Base-by-base conservation (phyloP, 2,329 filamentous ascomycete species). In the Scytalidium lignicola region DNA sequence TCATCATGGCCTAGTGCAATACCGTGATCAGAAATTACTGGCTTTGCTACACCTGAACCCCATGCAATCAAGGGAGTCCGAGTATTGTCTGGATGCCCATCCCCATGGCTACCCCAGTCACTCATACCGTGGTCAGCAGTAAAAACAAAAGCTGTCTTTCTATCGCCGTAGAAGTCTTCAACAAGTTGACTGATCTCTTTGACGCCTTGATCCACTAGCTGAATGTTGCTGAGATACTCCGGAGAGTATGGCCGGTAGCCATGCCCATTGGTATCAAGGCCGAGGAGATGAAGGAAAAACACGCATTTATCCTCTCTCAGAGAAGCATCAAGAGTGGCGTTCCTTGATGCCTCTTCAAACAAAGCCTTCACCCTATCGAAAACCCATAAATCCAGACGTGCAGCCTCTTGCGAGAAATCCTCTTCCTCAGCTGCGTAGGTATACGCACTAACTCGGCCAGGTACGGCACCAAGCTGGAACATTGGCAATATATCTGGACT, bases 61-160 rank as follows among this genome's bases (percentile, higher is more conserved):
- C 93, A 99, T 2, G 80, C 84, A 57, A 99, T 88, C 26, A 99
- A 73, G 1, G 93, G 93, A 1, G 93, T 99, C 45, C 93, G 82
- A 2, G 93, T 99, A 62, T 97, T 99, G 67, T 99, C 88, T 0
- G 93, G 93, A 68, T 99, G 91, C 7, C 93, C 93, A 66, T 99
- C 93, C 32, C 95, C 95, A 66, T 99, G 95, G 59, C 91, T 97
- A n/a, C 95, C 93, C 85, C 88, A 96, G 68, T 99, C 93, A 63
- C 90, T 97, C 93, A 99, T 99, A 17, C 93, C 93, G 67, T 99
- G 93, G 63, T 99, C 93, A 7, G 93, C 93, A 1, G 95, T 99
- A 65, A 99, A 99, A 15, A 99, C 82, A 65, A 92, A 99, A 0
- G 95, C 90, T 0, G 93, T 97, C 67, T 93, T 85, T 48, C 80